Conservation (phyloP, 495 filamentous ascomycete species). For the Cladorrhinum samala region DNA sequence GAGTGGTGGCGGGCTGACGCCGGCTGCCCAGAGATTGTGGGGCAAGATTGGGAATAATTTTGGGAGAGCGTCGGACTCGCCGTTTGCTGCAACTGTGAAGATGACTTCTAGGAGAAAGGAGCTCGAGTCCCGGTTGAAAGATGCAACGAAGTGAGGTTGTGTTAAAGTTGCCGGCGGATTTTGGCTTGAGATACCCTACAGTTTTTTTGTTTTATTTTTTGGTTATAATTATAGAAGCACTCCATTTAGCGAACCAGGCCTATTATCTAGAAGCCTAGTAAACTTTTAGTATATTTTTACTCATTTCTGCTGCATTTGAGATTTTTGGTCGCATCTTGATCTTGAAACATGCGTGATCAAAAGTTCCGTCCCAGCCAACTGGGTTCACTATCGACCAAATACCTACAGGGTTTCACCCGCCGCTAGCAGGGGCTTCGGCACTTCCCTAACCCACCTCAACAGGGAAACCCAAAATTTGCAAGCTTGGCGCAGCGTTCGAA, state of each 20-base stretch:
- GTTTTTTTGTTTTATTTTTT: neutral
- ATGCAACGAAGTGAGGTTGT: slow-evolving; percentile 13
- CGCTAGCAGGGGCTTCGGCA: slow-evolving; percentile 15
- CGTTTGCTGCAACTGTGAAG: slow-evolving; percentile 35
- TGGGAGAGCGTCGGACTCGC: slow-evolving; percentile 41
- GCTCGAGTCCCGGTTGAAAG: slow-evolving; percentile 20
- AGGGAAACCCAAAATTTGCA: slow-evolving; percentile 10
- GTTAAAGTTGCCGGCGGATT: neutral
- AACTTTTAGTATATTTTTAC: neutral
- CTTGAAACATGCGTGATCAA: too few species aligned
- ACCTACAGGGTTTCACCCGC: slow-evolving; percentile 6
- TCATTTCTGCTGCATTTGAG: too few species aligned
- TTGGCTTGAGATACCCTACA: slow-evolving; percentile 15
- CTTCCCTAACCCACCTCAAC: neutral
- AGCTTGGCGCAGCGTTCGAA: neutral
- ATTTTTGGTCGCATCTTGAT: too few species aligned
- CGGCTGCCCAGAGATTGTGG: slow-evolving; percentile 75
- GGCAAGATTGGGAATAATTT: slow-evolving; percentile 55
- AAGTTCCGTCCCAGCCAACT: neutral
- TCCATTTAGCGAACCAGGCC: too few species aligned
- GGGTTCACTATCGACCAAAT: neutral
- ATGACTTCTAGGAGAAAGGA: slow-evolving; percentile 29
- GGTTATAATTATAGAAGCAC: neutral
- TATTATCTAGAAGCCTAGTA: too few species aligned
- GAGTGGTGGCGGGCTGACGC: slow-evolving; percentile 54